Base-by-base conservation (phyloP, 2,329 filamentous ascomycete species). In the Stachybotrys chlorohalonatus region DNA sequence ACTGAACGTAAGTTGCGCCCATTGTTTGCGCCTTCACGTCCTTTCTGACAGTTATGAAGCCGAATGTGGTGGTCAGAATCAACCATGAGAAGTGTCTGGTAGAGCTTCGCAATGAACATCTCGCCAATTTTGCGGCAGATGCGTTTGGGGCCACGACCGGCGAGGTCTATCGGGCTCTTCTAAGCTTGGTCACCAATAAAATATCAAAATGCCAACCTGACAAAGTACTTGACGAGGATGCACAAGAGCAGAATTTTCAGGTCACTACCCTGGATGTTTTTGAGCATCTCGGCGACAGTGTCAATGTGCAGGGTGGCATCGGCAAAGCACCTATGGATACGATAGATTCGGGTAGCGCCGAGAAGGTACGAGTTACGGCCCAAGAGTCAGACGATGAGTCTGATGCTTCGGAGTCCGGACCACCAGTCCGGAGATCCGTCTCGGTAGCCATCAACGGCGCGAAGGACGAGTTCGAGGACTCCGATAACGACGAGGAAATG, bases 41-140 rank as follows among this genome's bases (percentile, higher is more conserved):
- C 15, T 57, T 51, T 59, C 66, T 73, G 61, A 70, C 62, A 17
- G 52, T 31, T 48, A 47, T 55, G 1, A 65, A 95, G 85, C 80
- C 83, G 52, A 81, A 87, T 55, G 76, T 91, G 59, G 79, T 92
- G 42, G 76, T 97, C 51, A 83, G 86, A 31, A 77, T 96, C 54
- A 96, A 96, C 66, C 86, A 90, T 64, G 87, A 92, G 54, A 95
- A 93, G 68, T 89, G 90, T 56, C 76, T 86, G 7, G 89, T 96
- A 9, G 85, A 89, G 52, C 77, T 96, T 58, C 89, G 93, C 55
- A 96, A 90, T 63, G 81, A 86, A 59, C 83, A 84, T 17, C 83
- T 97, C 3, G 83, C 86, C 53, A 78, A 84, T n/a, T 81, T 91
- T 55, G 90, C 85, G 1, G 79, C 84, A 52, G 82, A 87, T 53